phyloP scores from a whole-genome alignment of 148 eudicot genomes.

The Amaranthus hypochondriacus region DNA sequence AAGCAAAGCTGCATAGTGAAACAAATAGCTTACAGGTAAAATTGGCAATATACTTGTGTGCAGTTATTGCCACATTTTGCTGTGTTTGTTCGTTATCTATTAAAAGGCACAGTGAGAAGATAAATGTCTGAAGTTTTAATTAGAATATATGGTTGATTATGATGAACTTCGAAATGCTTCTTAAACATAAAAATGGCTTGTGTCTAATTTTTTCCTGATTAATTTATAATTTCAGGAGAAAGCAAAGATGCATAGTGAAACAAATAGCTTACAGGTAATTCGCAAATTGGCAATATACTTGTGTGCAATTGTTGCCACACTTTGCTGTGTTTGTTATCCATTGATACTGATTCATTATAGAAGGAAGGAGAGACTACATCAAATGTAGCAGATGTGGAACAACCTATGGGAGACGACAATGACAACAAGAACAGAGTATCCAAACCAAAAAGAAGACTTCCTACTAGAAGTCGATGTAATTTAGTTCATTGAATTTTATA shows the following conservation, averaged over 20 bases:
- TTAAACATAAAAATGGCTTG: no score
- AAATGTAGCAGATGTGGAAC: neutral
- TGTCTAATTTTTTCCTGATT: neutral
- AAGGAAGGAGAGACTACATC: constrained; percentile 16
- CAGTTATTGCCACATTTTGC: neutral
- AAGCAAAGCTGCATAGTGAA: constrained; percentile 5
- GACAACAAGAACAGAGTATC: constrained; percentile 16
- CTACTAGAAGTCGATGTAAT: constrained; percentile 28
- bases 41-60: neutral
- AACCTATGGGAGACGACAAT: constrained; percentile 3
- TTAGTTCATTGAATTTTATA: neutral
- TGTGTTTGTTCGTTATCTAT: neutral
- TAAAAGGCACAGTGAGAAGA: neutral
- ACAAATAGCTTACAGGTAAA: constrained; percentile 9
- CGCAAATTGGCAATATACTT: neutral
- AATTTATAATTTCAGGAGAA: neutral
- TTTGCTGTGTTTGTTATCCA: neutral
- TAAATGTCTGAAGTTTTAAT: neutral
- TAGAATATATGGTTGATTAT: neutral
- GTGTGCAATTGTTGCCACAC: neutral
- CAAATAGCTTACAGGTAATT: constrained; percentile 8
- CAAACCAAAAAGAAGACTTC: constrained; percentile 17
- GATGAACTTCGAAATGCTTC: neutral
- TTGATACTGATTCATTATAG: neutral
- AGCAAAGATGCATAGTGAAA: constrained; percentile 7